Evolutionary conservation across 306 rosid species (phyloP).

Genomic region (Myrica gale): DNA sequence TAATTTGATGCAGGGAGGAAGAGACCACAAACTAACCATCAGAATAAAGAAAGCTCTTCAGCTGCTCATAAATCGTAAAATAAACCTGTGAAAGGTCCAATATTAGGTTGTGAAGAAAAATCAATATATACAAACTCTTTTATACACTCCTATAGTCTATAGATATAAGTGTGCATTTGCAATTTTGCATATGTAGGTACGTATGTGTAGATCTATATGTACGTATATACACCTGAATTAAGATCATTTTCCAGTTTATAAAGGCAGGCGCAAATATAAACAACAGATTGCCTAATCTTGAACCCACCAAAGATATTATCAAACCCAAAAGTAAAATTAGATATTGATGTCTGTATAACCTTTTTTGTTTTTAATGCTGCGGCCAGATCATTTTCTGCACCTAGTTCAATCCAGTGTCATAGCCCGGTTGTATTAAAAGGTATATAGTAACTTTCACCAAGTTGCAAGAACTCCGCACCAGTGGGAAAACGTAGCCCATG

Average conservation of each 20-base stretch:
- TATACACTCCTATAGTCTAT: too few species aligned
- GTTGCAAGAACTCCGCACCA: not conserved
- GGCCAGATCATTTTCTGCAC: not conserved
- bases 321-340: not conserved
- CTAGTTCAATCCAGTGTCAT: not conserved
- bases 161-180: too few species aligned
- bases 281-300: not conserved
- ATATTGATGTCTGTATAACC: not conserved
- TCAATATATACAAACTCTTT: too few species aligned
- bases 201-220: too few species aligned
- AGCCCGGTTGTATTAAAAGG: not conserved
- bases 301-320: not conserved
- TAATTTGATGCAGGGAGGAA: slow-evolving; percentile 1
- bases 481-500: not conserved
- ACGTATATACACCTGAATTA: not conserved
- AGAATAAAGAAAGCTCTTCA: slow-evolving; percentile 55
- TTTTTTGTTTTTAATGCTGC: not conserved
- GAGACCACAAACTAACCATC: slow-evolving; percentile 48
- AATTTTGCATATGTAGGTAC: too few species aligned
- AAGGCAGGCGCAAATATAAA: slow-evolving; percentile 9
- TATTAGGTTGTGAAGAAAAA: not conserved
- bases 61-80: slow-evolving; percentile 67
- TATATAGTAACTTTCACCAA: not conserved
- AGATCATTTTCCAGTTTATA: slow-evolving; percentile 15
- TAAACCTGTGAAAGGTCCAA: slow-evolving; percentile 53